These are phyloP conservation scores for Epichloe brachyelytri DNA, from an alignment of 2,329 filamentous ascomycete species.

Conservation along the genomic window DNA sequence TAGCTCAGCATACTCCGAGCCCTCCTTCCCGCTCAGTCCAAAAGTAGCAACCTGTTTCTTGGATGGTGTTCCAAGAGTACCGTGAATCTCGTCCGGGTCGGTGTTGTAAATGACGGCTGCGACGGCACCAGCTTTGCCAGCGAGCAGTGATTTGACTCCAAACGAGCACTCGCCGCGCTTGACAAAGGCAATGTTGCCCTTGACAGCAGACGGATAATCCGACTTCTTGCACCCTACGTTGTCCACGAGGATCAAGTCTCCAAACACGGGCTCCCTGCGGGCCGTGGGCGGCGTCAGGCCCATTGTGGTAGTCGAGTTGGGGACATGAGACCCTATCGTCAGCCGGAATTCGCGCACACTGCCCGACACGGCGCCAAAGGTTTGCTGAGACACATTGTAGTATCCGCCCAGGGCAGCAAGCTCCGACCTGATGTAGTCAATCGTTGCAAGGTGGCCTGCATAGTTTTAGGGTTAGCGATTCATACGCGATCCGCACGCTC, in stretches of 20 bases:
- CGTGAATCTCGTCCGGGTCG: slow-evolving; percentile 46
- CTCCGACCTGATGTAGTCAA: slow-evolving; percentile 47
- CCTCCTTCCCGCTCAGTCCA: slow-evolving; percentile 48
- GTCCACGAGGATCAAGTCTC: slow-evolving; percentile 44
- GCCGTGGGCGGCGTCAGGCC: slow-evolving; percentile 54
- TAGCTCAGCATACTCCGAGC: slow-evolving; percentile 38
- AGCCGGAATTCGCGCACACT: slow-evolving; percentile 46
- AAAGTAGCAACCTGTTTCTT: slow-evolving; percentile 54
- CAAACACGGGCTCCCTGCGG: slow-evolving; percentile 44
- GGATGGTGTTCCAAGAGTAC: slow-evolving; percentile 53
- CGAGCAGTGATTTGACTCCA: slow-evolving; percentile 54
- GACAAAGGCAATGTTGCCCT: slow-evolving; percentile 57
- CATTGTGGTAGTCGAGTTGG: slow-evolving; percentile 41
- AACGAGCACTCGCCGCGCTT: slow-evolving; percentile 59
- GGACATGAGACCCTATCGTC: slow-evolving; percentile 39
- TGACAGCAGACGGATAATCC: slow-evolving; percentile 48
- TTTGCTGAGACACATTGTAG: slow-evolving; percentile 50
- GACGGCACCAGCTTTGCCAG: slow-evolving; percentile 55
- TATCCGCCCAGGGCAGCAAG: slow-evolving; percentile 44
- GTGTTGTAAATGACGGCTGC: slow-evolving; percentile 68
- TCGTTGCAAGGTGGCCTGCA: slow-evolving; percentile 48
- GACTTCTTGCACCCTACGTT: slow-evolving; percentile 49
- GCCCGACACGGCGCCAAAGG: slow-evolving; percentile 49
- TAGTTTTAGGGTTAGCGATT: too few relatives aligned
- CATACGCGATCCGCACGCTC: background rate